Base-by-base conservation (phyloP, 2,329 filamentous ascomycete species). In the Neonectria ditissima region DNA sequence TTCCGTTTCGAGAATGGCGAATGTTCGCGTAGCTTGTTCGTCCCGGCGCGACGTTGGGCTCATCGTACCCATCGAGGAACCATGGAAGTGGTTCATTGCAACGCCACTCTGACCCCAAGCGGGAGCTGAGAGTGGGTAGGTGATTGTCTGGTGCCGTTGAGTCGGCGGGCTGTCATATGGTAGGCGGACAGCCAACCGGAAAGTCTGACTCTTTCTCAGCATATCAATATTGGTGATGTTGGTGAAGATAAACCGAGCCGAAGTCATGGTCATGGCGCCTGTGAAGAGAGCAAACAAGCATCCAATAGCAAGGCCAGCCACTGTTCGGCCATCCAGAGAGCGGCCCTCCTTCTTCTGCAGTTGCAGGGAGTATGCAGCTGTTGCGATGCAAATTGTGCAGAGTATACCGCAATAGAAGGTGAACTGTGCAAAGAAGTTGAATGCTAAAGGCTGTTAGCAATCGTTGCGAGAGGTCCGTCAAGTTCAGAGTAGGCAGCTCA, bases 361-460 rank as follows among this genome's bases (percentile, higher is more conserved):
- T 3, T 82, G 84, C 4, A 94, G 77, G 64, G 89, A 90, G 57
- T 91, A 86, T 2, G 88, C 89, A 64, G 89, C 81, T 1, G 90
- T 83, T 22, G 89, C 85, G 53, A 97, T 79, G 10, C 86, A 79
- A 62, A 92, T 86, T 3, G 82, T 77, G 68, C 90, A 93, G 70
- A 90, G 92, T 4, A 93, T 71, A 5, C 87, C 80, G 1, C 89
- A 89, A 76, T 96, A 97, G 45, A 87, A 85, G 16, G 89, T 89
- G 74, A 97, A 97, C 69, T 97, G 96, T 11, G 94, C 82, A 74
- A 99, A 98, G 79, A 93, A 97, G 73, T 97, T 97, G 81, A 95
- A 94, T 2, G 91, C 86, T 88, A 61, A 24, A 13, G 2, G n/a
- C 4, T 24, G 37, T 67, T 52, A 65, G 61, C 30, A 13, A 8